Percentiles rank a stretch among this genome's conserved stretches.
Evolutionary conservation across 108 stramenopile species (phyloP).

Genomic region (Schizochytrium sp.): DNA sequence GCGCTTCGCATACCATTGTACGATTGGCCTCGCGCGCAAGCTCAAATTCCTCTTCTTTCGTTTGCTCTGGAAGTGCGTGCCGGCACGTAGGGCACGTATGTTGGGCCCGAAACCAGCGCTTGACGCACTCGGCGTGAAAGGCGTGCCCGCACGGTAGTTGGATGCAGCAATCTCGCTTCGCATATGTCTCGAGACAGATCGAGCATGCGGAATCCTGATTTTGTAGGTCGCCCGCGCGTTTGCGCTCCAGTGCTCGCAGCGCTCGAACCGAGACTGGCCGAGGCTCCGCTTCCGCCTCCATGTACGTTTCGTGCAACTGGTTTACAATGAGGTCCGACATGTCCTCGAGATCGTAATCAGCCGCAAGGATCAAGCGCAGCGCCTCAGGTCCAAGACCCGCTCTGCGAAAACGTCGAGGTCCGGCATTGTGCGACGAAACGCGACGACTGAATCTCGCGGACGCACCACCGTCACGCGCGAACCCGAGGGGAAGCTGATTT

Average conservation of each 20-base stretch:
- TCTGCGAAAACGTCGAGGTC: not conserved
- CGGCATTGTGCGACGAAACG: no score
- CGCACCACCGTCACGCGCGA: no score
- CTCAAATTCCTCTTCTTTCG: not conserved
- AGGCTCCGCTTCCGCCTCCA: not conserved
- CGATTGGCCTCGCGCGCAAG: not conserved
- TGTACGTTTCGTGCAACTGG: slow-evolving; percentile 9
- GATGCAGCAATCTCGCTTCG: not conserved
- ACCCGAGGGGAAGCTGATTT: no score
- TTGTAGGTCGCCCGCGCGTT: not conserved
- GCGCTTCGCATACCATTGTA: not conserved
- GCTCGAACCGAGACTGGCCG: not conserved
- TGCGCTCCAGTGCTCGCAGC: not conserved
- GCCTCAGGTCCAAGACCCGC: not conserved
- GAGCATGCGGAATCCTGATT: not conserved
- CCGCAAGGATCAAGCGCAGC: not conserved
- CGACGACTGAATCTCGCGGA: no score
- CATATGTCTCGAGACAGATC: not conserved
- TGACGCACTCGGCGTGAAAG: not conserved
- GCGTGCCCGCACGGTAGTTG: not conserved
- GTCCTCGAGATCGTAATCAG: not conserved
- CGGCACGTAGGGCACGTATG: not conserved
- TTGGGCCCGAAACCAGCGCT: not conserved
- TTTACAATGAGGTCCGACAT: not conserved
- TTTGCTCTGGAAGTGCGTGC: not conserved